Percentiles rank a stretch among this genome's conserved stretches.
Conservation (phyloP, 2,329 filamentous ascomycete genomes). For the Monosporascus sp. region DNA sequence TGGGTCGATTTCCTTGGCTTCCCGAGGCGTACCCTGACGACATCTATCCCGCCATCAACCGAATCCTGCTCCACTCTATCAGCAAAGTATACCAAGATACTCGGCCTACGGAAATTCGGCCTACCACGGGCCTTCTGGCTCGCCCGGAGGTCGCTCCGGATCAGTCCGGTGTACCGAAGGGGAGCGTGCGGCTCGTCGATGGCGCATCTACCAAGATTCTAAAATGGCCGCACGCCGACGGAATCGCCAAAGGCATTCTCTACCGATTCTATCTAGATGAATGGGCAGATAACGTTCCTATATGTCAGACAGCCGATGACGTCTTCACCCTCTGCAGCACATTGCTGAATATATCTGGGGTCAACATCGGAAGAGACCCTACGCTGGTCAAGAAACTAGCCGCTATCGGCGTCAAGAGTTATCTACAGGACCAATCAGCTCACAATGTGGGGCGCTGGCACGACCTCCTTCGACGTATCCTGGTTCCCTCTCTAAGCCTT, state of each 20-base stretch:
- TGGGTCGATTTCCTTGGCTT: slow-evolving; percentile 90
- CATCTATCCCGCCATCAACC: slow-evolving; percentile 68
- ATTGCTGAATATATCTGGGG: slow-evolving; percentile 77
- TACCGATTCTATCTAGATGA: slow-evolving; percentile 98
- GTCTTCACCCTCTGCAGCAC: slow-evolving; percentile 82
- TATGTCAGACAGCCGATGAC: slow-evolving; percentile 87
- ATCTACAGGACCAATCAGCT: slow-evolving; percentile 63
- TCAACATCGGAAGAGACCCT: slow-evolving; percentile 83
- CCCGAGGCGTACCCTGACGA: slow-evolving; percentile 79
- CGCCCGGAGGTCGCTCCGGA: slow-evolving; percentile 47
- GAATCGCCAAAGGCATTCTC: slow-evolving; percentile 68
- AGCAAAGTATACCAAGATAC: slow-evolving; percentile 61
- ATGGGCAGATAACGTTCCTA: slow-evolving; percentile 87
- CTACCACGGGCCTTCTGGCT: slow-evolving; percentile 23
- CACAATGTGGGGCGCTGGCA: slow-evolving; percentile 75
- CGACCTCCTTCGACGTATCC: slow-evolving; percentile 71
- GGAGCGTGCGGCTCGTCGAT: slow-evolving; percentile 56
- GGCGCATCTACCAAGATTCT: slow-evolving; percentile 61
- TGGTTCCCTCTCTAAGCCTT: slow-evolving; percentile 85
- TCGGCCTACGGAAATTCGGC: slow-evolving; percentile 21
- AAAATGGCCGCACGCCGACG: slow-evolving; percentile 82
- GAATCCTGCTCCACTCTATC: slow-evolving; percentile 77
- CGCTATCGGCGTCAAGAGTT: slow-evolving; percentile 75
- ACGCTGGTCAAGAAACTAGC: slow-evolving; percentile 73
- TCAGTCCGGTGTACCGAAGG: slow-evolving; percentile 63